phyloP scores from a whole-genome alignment of 345 rosid species.

The Viola odorata region DNA sequence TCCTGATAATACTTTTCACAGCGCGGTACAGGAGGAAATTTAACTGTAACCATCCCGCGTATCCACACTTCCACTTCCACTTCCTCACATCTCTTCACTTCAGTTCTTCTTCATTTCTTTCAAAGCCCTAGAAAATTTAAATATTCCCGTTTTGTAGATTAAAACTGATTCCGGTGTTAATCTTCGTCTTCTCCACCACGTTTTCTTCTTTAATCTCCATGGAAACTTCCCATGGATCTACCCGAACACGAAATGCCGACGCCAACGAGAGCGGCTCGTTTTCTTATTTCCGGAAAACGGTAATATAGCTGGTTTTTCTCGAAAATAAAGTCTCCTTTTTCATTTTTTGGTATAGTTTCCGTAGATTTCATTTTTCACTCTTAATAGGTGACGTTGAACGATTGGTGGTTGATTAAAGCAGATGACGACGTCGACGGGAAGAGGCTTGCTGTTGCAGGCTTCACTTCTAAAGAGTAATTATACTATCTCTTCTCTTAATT shows the following conservation, averaged over 20 bases:
- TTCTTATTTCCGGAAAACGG: background rate
- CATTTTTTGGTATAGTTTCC: background rate
- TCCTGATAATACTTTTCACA: no score
- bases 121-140: background rate
- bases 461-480: slow-evolving; percentile 39
- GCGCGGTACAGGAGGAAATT: no score
- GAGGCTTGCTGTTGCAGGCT: slow-evolving; percentile 70
- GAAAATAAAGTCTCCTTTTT: background rate
- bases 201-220: background rate
- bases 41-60: no score
- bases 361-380: background rate
- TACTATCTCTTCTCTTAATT: background rate
- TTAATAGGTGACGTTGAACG: slow-evolving; percentile 47
- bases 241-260: background rate
- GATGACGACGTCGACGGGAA: slow-evolving; percentile 42
- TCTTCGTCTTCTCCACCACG: background rate
- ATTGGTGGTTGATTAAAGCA: slow-evolving; percentile 75
- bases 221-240: background rate
- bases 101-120: background rate
- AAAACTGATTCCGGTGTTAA: background rate
- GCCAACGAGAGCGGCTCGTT: background rate
- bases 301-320: background rate
- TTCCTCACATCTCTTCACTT: background rate
- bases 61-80: no score
- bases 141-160: background rate